Conservation (phyloP, 768 basidiomycete species). For the Mycena metata region DNA sequence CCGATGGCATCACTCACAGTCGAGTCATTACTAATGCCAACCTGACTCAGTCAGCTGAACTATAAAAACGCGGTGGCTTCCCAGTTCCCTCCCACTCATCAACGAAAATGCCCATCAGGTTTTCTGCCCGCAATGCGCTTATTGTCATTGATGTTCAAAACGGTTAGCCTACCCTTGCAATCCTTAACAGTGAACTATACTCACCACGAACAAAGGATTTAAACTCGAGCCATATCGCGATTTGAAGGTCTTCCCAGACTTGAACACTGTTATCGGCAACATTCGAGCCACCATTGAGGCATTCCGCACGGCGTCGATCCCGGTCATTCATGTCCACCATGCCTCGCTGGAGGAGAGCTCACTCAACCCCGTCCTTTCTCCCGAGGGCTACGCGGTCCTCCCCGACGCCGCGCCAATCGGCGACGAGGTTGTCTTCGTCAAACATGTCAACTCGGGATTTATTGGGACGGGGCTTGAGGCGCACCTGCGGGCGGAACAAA, state of each 20-base stretch:
- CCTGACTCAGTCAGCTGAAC: too few relatives aligned
- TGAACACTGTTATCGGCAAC: slow-evolving; percentile 17
- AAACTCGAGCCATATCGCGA: slow-evolving; percentile 20
- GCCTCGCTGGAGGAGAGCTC: slow-evolving; percentile 31
- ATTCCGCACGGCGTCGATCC: slow-evolving; percentile 37
- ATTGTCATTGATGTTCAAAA: slow-evolving; percentile 41
- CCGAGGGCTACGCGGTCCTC: slow-evolving; percentile 34
- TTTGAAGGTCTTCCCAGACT: slow-evolving; percentile 14
- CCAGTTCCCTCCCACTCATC: too few relatives aligned
- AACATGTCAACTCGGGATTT: slow-evolving; percentile 43
- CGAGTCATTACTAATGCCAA: too few relatives aligned
- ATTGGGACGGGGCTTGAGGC: slow-evolving; percentile 44
- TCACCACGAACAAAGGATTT: slow-evolving; percentile 23
- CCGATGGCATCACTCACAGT: too few relatives aligned
- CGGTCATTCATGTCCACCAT: slow-evolving; percentile 42
- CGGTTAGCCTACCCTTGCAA: slow-evolving; percentile 10
- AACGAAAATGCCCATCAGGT: neutral
- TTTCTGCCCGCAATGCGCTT: slow-evolving; percentile 21
- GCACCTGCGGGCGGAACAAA: slow-evolving; percentile 32
- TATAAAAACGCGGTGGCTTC: too few relatives aligned
- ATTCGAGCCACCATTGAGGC: slow-evolving; percentile 27
- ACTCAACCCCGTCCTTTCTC: slow-evolving; percentile 30
- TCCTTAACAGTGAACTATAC: neutral
- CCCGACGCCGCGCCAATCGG: slow-evolving; percentile 35
- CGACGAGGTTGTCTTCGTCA: slow-evolving; percentile 40